Conservation (phyloP, 306 rosid genomes). For the Biancaea sappan region DNA sequence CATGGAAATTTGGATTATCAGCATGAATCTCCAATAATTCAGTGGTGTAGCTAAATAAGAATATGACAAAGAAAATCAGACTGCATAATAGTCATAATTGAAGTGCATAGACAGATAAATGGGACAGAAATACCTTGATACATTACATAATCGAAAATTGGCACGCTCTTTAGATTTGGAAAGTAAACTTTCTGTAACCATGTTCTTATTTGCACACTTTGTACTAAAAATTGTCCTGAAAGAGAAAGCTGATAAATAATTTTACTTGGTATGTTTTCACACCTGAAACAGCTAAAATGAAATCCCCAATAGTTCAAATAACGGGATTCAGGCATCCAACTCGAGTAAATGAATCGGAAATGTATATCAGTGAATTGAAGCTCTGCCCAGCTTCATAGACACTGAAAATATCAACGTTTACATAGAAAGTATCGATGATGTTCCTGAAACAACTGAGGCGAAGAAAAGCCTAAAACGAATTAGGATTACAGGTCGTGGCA, state of each 20-base stretch:
- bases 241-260: conserved; percentile 3
- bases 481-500: neutral
- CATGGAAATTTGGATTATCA: conserved; percentile 72
- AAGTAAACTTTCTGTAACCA: conserved; percentile 45
- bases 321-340: neutral
- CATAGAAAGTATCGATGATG: neutral
- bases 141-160: conserved; percentile 64
- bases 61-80: neutral
- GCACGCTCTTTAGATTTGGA: conserved; percentile 48
- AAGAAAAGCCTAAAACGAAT: neutral
- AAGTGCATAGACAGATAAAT: neutral
- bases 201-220: conserved; percentile 40
- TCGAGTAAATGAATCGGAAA: conserved; percentile 20
- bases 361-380: neutral
- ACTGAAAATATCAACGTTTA: neutral
- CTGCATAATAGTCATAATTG: neutral
- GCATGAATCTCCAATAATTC: conserved; percentile 83
- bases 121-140: conserved; percentile 54
- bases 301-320: neutral
- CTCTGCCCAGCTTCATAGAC: neutral
- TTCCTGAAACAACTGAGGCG: neutral
- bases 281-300: neutral
- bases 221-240: conserved; percentile 41
- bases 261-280: neutral
- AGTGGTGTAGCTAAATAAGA: conserved; percentile 53